A percentile compares a stretch with the other conserved stretches of the same genome.
These are phyloP conservation scores for Saposhnikovia divaricata DNA, from an alignment of 129 eudicot genomes.

Conservation along the genomic window DNA sequence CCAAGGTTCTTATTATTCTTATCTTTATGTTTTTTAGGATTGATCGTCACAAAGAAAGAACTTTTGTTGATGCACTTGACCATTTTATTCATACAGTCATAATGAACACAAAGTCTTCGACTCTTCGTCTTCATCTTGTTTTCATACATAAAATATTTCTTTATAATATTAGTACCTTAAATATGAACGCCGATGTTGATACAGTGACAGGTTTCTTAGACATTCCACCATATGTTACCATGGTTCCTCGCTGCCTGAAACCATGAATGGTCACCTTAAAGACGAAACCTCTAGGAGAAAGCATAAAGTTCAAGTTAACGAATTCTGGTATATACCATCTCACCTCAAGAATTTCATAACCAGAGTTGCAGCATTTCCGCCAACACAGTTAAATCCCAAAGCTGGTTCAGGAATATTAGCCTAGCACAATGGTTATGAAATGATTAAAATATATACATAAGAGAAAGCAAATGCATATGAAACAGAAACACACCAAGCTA, in stretches of 20 bases:
- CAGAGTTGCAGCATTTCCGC: constrained; percentile 93
- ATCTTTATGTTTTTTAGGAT: neutral
- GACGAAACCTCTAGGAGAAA: neutral
- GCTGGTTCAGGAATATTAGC: constrained; percentile 69
- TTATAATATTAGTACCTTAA: constrained; percentile 45
- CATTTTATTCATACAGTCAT: neutral
- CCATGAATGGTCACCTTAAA: constrained; percentile 4
- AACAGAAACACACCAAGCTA: neutral
- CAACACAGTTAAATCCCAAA: constrained; percentile 93
- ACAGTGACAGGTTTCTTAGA: constrained; percentile 88
- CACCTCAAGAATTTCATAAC: constrained; percentile 87
- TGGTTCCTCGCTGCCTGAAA: constrained; percentile 88
- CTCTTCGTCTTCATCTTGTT: neutral
- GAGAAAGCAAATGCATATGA: neutral
- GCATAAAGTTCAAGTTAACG: neutral
- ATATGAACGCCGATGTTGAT: constrained; percentile 82
- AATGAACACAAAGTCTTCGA: neutral
- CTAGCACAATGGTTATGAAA: constrained; percentile 26
- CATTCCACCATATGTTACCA: constrained; percentile 99
- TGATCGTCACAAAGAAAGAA: neutral
- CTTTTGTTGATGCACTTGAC: neutral
- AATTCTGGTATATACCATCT: constrained; percentile 7
- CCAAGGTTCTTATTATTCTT: neutral
- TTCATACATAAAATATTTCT: neutral
- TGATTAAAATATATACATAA: neutral